A percentile compares a stretch with the other conserved stretches of the same genome.
Evolutionary conservation across 768 basidiomycete species (phyloP).

Genomic region (Daedalea quercina): DNA sequence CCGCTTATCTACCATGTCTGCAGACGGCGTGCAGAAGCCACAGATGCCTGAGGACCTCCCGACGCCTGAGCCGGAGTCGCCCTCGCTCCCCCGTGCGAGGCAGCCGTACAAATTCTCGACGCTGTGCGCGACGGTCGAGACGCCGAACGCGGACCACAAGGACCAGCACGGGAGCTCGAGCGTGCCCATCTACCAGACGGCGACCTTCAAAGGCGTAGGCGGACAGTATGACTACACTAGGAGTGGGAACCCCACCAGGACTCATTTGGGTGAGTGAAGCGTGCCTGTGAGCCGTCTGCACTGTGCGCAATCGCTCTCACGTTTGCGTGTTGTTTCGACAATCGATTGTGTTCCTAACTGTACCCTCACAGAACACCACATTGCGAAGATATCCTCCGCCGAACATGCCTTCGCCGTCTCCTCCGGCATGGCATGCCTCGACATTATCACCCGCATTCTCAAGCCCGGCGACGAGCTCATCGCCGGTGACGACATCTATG

Average conservation of each 20-base stretch:
- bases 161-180: conserved; percentile 94
- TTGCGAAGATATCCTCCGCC: conserved; percentile 95
- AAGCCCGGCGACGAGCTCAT: conserved; percentile 96
- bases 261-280: conserved; percentile 72
- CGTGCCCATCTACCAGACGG: conserved; percentile 96
- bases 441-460: conserved; percentile 88
- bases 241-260: conserved; percentile 95
- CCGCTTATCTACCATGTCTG: conserved; percentile 5
- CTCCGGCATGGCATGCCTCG: conserved; percentile 97
- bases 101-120: conserved; percentile 88
- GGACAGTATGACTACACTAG: conserved; percentile 92
- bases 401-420: conserved; percentile 86
- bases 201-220: conserved; percentile 93
- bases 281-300: not conserved
- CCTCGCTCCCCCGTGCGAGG: conserved; percentile 43
- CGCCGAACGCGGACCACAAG: conserved; percentile 83
- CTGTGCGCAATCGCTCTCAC: not conserved
- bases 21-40: conserved; percentile 4
- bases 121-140: conserved; percentile 86
- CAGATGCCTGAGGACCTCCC: conserved; percentile 45
- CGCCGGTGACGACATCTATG: conserved; percentile 96
- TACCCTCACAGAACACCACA: conserved; percentile 71
- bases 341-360: not conserved
- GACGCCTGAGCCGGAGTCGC: conserved; percentile 80
- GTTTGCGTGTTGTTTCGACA: not conserved